Conservation (phyloP, 2,329 filamentous ascomycete genomes). For the Pestalotiopsis sp. region DNA sequence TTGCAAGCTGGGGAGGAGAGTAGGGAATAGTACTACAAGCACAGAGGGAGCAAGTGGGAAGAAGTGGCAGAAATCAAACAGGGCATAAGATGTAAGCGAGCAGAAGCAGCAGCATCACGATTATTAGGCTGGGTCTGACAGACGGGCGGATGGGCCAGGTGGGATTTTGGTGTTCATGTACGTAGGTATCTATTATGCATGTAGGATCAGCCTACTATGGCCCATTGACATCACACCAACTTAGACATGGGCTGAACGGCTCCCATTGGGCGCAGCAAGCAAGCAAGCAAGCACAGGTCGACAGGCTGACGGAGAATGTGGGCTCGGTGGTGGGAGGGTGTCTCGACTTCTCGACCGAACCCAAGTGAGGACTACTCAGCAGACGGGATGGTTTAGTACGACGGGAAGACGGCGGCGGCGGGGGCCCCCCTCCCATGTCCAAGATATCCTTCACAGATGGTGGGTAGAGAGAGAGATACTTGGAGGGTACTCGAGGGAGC, state of each 20-base stretch:
- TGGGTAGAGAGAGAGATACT: not conserved
- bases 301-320: constrained; percentile 8
- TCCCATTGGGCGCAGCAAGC: not conserved
- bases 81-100: constrained; percentile 1
- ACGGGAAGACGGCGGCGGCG: not conserved
- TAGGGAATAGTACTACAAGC: not conserved
- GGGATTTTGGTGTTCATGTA: constrained; percentile 6
- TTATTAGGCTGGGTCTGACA: constrained; percentile 7
- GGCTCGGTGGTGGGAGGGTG: not conserved
- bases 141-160: not conserved
- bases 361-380: constrained; percentile 8
- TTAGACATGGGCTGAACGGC: not conserved
- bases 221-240: constrained; percentile 12
- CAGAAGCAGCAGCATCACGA: not conserved
- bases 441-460: not conserved
- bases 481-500: not conserved
- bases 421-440: not conserved
- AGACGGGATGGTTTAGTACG: constrained; percentile 7
- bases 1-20: not conserved
- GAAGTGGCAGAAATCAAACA: not conserved
- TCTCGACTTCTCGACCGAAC: not conserved
- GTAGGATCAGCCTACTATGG: constrained; percentile 6
- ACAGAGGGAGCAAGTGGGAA: not conserved
- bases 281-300: not conserved
- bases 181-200: not conserved